Conservation (phyloP, 257 asterid species). For the Parsonsia alboflavescens region DNA sequence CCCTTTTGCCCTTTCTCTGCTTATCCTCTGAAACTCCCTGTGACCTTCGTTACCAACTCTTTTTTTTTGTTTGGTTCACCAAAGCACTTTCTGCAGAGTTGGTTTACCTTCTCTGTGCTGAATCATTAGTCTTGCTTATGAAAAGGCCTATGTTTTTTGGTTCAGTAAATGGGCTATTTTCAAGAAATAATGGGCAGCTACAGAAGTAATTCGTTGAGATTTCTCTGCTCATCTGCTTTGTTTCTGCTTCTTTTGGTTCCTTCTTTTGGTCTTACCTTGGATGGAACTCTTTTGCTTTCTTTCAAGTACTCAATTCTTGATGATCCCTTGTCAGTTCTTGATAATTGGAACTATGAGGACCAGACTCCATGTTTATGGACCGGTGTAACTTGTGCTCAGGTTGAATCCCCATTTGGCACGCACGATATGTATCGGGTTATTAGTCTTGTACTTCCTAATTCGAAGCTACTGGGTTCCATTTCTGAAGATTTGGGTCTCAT, state of each 20-base stretch:
- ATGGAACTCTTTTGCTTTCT: slow-evolving; percentile 77
- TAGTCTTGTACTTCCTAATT: slow-evolving; percentile 48
- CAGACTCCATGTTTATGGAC: slow-evolving; percentile 71
- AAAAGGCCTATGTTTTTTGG: slow-evolving; percentile 19
- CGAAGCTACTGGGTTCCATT: slow-evolving; percentile 49
- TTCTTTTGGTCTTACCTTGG: slow-evolving; percentile 50
- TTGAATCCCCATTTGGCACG: slow-evolving; percentile 21
- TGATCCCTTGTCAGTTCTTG: slow-evolving; percentile 83
- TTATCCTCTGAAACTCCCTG: slow-evolving; percentile 16
- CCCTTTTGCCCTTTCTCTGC: slow-evolving; percentile 11
- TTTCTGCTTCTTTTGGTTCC: slow-evolving; percentile 39
- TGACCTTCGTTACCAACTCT: slow-evolving; percentile 14
- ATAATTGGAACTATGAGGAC: slow-evolving; percentile 73
- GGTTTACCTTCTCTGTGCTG: slow-evolving; percentile 41
- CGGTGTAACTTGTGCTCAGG: slow-evolving; percentile 58
- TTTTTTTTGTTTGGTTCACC: slow-evolving; percentile 66
- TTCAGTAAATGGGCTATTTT: slow-evolving; percentile 6
- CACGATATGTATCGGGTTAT: slow-evolving; percentile 39
- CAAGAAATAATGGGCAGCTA: slow-evolving; percentile 33
- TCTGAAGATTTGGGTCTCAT: slow-evolving; percentile 65
- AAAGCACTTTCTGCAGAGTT: slow-evolving; percentile 56
- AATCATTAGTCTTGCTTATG: slow-evolving; percentile 15
- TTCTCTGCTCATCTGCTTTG: slow-evolving; percentile 18
- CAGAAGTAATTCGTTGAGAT: not conserved
- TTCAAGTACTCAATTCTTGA: slow-evolving; percentile 68